These are phyloP conservation scores for Magnolia officinalis DNA, from an alignment of 164 flowering plant genomes.

Conservation along the genomic window DNA sequence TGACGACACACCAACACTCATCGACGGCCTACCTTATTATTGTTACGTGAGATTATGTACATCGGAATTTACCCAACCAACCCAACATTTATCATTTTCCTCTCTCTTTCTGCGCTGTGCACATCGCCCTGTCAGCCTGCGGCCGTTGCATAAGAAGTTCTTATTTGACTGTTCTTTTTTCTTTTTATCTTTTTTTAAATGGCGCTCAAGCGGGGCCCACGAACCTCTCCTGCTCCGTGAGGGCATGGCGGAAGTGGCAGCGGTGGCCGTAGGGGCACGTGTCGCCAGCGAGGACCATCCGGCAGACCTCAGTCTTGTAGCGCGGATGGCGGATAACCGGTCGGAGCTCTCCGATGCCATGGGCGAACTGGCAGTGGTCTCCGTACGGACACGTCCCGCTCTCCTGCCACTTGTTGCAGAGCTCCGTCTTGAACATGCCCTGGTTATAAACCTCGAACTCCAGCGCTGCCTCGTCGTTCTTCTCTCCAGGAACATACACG, in stretches of 20 bases:
- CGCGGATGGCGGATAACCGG: constrained; percentile 95
- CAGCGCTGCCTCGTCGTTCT: constrained; percentile 47
- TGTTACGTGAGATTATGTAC: not conserved
- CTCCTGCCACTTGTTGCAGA: constrained; percentile 95
- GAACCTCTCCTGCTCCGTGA: constrained; percentile 63
- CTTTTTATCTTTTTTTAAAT: too few species aligned
- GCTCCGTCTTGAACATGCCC: constrained; percentile 88
- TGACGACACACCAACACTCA: not conserved
- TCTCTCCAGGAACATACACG: constrained; percentile 53
- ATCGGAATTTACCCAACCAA: constrained; percentile 6
- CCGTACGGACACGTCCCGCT: constrained; percentile 80
- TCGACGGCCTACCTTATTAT: not conserved
- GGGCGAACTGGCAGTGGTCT: constrained; percentile 83
- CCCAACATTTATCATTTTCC: not conserved
- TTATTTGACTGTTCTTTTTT: too few species aligned
- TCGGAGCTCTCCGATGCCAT: constrained; percentile 83
- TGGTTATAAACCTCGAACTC: constrained; percentile 80
- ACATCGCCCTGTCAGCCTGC: too few species aligned
- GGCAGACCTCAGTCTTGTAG: constrained; percentile 91
- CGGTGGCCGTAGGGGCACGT: constrained; percentile 90
- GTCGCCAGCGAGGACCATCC: constrained; percentile 80
- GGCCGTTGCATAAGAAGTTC: too few species aligned
- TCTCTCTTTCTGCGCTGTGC: not conserved
- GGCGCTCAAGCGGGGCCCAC: constrained; percentile 16
- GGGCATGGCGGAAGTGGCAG: constrained; percentile 89